Evolutionary conservation across 2,329 filamentous ascomycete species (phyloP).

Genomic region (Xylaria sp.): DNA sequence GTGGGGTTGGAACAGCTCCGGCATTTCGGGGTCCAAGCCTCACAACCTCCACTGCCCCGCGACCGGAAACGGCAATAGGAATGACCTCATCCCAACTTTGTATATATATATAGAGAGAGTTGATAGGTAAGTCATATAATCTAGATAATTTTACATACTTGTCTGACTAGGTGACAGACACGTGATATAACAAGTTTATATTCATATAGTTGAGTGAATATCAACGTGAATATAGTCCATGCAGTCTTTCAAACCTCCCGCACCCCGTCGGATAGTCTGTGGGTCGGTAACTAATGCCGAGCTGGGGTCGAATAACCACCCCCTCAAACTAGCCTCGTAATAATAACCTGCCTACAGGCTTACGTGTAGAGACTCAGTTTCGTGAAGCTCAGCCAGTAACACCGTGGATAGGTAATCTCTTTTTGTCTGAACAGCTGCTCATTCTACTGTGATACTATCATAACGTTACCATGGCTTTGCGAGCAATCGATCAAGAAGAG

Average conservation of each 20-base stretch:
- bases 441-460: constrained; percentile 4
- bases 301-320: background rate
- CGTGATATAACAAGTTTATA: background rate
- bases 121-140: background rate
- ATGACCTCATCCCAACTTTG: background rate
- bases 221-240: background rate
- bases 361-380: background rate
- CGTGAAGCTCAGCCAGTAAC: background rate
- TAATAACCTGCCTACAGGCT: constrained; percentile 4
- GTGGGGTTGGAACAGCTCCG: background rate
- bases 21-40: background rate
- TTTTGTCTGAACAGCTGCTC: background rate
- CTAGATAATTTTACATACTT: background rate
- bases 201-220: background rate
- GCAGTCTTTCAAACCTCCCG: constrained; percentile 2
- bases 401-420: background rate
- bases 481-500: constrained; percentile 55
- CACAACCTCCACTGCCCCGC: constrained; percentile 22
- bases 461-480: constrained; percentile 37
- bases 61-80: background rate
- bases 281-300: constrained; percentile 10
- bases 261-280: background rate
- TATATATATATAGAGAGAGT: background rate
- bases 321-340: background rate
- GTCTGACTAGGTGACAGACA: background rate